A percentile compares a stretch with the other conserved stretches of the same genome.
phyloP scores from a whole-genome alignment of 306 rosid genomes.

The Gastrolobium bilobum region DNA sequence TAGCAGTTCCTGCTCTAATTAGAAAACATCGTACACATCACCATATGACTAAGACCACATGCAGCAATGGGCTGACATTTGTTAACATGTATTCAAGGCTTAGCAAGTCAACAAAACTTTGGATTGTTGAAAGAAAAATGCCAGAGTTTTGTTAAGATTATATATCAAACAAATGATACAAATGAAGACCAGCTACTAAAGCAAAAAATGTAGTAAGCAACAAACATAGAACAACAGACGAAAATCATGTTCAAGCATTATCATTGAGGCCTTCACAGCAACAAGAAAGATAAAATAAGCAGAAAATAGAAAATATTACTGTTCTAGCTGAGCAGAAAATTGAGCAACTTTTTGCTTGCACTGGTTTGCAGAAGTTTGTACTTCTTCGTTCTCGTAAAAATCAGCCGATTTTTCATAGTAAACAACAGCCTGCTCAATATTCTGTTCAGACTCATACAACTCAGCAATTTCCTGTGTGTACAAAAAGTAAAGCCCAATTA shows the following conservation, averaged over 20 bases:
- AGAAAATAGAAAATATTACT: slow-evolving; percentile 61
- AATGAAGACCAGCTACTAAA: slow-evolving; percentile 19
- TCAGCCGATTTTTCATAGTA: slow-evolving; percentile 93
- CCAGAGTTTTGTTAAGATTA: slow-evolving; percentile 2
- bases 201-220: not conserved
- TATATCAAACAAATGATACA: slow-evolving; percentile 16
- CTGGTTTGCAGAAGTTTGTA: slow-evolving; percentile 83
- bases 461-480: slow-evolving; percentile 90
- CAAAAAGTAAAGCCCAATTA: slow-evolving; percentile 37
- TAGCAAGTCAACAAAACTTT: not conserved
- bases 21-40: slow-evolving; percentile 1
- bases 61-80: not conserved
- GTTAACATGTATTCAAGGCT: slow-evolving; percentile 3
- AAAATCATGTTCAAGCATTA: slow-evolving; percentile 18
- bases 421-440: slow-evolving; percentile 77
- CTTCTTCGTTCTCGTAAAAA: slow-evolving; percentile 88
- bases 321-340: slow-evolving; percentile 93
- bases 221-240: slow-evolving; percentile 5
- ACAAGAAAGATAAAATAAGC: slow-evolving; percentile 18
- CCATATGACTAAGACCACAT: slow-evolving; percentile 18
- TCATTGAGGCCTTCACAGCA: not conserved
- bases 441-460: slow-evolving; percentile 81
- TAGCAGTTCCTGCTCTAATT: slow-evolving; percentile 10
- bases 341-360: slow-evolving; percentile 99
- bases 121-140: not conserved